phyloP scores from a whole-genome alignment of 1,284 basidiomycete genomes.

The Porodaedalea pini region DNA sequence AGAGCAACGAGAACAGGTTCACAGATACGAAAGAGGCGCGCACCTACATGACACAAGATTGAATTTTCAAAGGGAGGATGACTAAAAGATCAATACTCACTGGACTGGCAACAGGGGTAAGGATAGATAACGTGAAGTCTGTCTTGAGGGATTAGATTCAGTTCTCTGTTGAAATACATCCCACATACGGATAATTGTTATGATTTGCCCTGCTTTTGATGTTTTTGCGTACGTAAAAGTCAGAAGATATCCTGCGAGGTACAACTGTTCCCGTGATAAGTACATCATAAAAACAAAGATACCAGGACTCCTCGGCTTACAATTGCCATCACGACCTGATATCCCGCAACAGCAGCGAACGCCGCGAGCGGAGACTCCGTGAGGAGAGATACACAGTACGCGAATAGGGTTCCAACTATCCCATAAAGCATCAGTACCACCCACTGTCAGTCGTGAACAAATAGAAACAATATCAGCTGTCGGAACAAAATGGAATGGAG shows the following conservation, averaged over 20 bases:
- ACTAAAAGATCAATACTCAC: slow-evolving; percentile 47
- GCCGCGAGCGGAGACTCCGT: slow-evolving; percentile 68
- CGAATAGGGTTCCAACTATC: slow-evolving; percentile 61
- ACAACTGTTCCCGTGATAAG: slow-evolving; percentile 40
- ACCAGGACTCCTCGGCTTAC: slow-evolving; percentile 36
- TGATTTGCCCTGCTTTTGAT: slow-evolving; percentile 47
- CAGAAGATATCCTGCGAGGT: slow-evolving; percentile 63
- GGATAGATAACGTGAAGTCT: slow-evolving; percentile 65
- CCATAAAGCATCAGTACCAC: slow-evolving; percentile 70
- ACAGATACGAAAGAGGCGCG: slow-evolving; percentile 69
- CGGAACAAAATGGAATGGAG: not conserved
- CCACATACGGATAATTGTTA: slow-evolving; percentile 55
- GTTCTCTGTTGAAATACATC: not conserved
- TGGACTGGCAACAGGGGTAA: slow-evolving; percentile 67
- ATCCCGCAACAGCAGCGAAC: slow-evolving; percentile 72
- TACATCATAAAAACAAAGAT: not conserved
- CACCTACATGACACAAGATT: slow-evolving; percentile 33
- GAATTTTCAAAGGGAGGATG: not conserved
- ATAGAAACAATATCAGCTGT: not conserved
- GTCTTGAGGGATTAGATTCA: not conserved
- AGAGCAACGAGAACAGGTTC: slow-evolving; percentile 75
- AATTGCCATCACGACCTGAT: slow-evolving; percentile 69
- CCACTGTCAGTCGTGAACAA: slow-evolving; percentile 47
- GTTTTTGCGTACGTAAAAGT: slow-evolving; percentile 68
- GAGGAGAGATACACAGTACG: slow-evolving; percentile 63